Evolutionary conservation across 176 grass and related monocot species (phyloP), one percentile per base, ranked within the genome.

Genomic region (Tillandsia fasciculata): DNA sequence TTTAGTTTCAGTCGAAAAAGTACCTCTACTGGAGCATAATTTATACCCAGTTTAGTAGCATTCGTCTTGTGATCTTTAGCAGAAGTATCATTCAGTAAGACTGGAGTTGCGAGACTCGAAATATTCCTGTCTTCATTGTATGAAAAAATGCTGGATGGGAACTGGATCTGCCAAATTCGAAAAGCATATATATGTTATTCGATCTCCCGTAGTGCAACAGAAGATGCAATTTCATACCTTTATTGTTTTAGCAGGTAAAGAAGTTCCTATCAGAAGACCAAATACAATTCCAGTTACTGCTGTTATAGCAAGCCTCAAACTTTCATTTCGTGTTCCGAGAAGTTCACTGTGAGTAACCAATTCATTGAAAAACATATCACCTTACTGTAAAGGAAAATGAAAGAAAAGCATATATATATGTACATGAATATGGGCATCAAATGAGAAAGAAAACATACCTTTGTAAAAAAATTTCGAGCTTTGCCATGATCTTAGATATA

Each of bases 121-220:
- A 24, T 24, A 24, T 91, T 90, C 84, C 73, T 88, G 61, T 92
- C 89, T 2, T 87, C 83, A 68, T 87, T 82, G 51, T 83, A 81
- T 54, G 86, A 76, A 63, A 87, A 72, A 50, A 92, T 79, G 56
- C 79, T 87, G 67, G 84, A 65, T 57, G 89, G 81, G 17, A 97
- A 90, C 76, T 90, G 86, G 61, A 97, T 82, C 94, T 92, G 86
- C 84, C 74, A 72, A 56, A 70, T 67, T 20, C 52, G 14, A 10
- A 11, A 11, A 54, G 52, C 4, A 54, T 12, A 15, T 12, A 15
- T 11, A 12, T 42, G 33, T 42, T 42, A 42, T 15, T 54, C 12
- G 14, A 4, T 15, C 52, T 54, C 52, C 12, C 14, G 52, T 11
- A 54, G 52, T 14, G 14, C 52, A 15, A 54, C 14, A 12, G 15